Evolutionary conservation across 2,329 filamentous ascomycete species (phyloP).

Genomic region (Aspergillus udagawae): DNA sequence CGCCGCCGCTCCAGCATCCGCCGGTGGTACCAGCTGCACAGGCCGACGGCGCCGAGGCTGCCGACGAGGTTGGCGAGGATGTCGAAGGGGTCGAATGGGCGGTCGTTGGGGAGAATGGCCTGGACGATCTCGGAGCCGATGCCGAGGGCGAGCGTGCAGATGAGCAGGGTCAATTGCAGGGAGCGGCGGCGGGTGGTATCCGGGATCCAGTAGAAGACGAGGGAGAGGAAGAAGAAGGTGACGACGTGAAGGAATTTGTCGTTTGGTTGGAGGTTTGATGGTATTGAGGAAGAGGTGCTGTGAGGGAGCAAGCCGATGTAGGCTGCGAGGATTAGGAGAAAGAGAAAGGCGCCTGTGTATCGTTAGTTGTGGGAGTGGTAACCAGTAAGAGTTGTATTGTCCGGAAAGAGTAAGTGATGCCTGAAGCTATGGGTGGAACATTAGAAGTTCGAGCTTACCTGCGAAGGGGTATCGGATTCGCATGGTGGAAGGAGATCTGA

Average conservation of each 20-base stretch:
- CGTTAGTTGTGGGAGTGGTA: constrained; percentile 8
- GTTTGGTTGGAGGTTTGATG: constrained; percentile 59
- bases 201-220: constrained; percentile 91
- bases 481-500: constrained; percentile 49
- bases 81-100: constrained; percentile 73
- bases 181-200: constrained; percentile 84
- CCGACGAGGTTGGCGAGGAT: constrained; percentile 85
- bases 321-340: constrained; percentile 68
- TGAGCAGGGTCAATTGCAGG: constrained; percentile 74
- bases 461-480: constrained; percentile 85
- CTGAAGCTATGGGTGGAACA: neutral
- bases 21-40: constrained; percentile 90
- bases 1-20: constrained; percentile 90
- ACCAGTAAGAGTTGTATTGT: constrained; percentile 2
- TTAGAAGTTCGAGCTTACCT: constrained; percentile 53
- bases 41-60: constrained; percentile 63
- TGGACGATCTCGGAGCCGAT: constrained; percentile 57
- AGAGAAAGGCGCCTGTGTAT: constrained; percentile 57
- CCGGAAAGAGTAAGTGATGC: neutral
- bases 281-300: constrained; percentile 34
- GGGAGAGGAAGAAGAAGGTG: constrained; percentile 85
- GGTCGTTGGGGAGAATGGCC: constrained; percentile 65
- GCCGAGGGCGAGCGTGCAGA: constrained; percentile 64
- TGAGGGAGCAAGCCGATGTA: constrained; percentile 71
- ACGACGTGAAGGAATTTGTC: constrained; percentile 86